Evolutionary conservation across 495 filamentous ascomycete genomes (phyloP).

Genomic region (Xylaria bambusicola): DNA sequence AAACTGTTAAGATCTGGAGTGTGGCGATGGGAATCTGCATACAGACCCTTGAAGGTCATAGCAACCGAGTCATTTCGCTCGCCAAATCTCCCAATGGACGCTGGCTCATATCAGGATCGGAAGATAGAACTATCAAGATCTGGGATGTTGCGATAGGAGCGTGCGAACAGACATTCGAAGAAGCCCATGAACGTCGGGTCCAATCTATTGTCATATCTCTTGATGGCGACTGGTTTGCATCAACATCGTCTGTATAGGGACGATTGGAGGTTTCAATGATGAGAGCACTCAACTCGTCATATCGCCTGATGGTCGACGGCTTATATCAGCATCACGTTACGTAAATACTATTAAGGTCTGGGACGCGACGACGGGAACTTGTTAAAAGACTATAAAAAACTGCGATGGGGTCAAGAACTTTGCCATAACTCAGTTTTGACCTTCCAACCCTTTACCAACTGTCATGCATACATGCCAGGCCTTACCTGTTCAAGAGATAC

Average conservation of each 20-base stretch:
- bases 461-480: no score
- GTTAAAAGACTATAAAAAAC: background rate
- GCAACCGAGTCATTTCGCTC: background rate
- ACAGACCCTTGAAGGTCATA: constrained; percentile 13
- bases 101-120: constrained; percentile 34
- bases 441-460: no score
- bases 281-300: constrained; percentile 3
- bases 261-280: background rate
- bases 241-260: background rate
- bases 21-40: background rate
- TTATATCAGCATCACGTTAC: constrained; percentile 38
- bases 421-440: no score
- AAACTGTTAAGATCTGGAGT: constrained; percentile 16
- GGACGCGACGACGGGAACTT: constrained; percentile 25
- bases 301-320: constrained; percentile 3
- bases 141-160: constrained; percentile 32
- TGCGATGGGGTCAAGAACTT: no score
- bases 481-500: no score
- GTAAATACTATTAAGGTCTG: constrained; percentile 37
- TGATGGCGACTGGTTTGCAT: constrained; percentile 14
- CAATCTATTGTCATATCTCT: constrained; percentile 1
- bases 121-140: constrained; percentile 37
- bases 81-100: constrained; percentile 11
- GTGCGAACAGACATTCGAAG: background rate
- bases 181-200: background rate